Evolutionary conservation across 73 alveolate genomes (phyloP), one percentile per base, ranked within the genome.

Genomic region (Symbiodinium natans): DNA sequence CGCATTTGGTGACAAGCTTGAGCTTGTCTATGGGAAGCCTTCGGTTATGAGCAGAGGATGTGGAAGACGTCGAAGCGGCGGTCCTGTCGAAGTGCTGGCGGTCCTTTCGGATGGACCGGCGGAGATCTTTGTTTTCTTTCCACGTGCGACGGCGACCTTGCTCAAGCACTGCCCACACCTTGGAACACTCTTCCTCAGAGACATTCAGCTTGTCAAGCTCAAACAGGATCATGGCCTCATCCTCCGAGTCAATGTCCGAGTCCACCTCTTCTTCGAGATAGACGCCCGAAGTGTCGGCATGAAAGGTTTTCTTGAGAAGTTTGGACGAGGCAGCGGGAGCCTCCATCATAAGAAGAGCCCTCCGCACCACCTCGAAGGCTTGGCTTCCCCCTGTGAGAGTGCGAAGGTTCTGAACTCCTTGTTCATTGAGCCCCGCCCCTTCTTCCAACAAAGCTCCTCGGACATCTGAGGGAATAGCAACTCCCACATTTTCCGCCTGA

Each of bases 391-490:
- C 75, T 0, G 92, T 83, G 33, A 83, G 41, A 2, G 75, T 42
- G 21, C 74, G 27, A 33, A 83, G 46, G n/a, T 42, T 83, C n/a
- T 83, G 92, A 21, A 41, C 42, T 10, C 92, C 92, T 21, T 83
- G 92, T 2, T 27, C 25, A 3, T 38, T 3, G 41, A 83, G 46
- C 1, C 92, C 92, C 11, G 92, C 40, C 11, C 21, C 43, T 21
- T 83, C 92, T 13, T 83, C 92, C 7, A 83, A n/a, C 77, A n/a
- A 2, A 5, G 48, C 27, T 2, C 52, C 86, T 25, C 48, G 43
- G 2, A 77, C 31, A 15, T 77, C 86, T 9, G 86, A 34, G 29
- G 86, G 42, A n/a, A 77, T n/a, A 48, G 77, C 6, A 0, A 73
- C 40, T 19, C 43, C 25, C 31, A 2, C 21, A n/a, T 19, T 13